A percentile compares a stretch with the other conserved stretches of the same genome.
Evolutionary conservation across 768 basidiomycete species (phyloP).

Genomic region (Udeniomyces megalosporus): DNA sequence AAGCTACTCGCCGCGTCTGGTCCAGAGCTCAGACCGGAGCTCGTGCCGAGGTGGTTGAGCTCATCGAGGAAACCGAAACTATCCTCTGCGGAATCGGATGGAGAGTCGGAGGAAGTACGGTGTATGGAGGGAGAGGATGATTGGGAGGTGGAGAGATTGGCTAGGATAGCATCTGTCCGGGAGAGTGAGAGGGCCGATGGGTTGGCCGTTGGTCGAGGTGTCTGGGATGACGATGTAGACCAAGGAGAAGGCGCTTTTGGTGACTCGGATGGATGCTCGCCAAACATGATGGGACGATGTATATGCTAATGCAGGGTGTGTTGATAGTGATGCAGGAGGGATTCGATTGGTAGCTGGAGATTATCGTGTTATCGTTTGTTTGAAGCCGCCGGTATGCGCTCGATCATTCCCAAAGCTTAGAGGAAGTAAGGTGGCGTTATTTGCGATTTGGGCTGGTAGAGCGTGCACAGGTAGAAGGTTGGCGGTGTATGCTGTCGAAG

Average conservation of each 20-base stretch:
- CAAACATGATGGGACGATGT: slow-evolving; percentile 15
- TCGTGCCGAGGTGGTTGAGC: neutral
- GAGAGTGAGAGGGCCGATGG: neutral
- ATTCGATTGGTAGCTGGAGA: too few species aligned
- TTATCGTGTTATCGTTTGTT: too few species aligned
- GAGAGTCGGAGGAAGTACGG: neutral
- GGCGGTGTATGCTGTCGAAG: too few species aligned
- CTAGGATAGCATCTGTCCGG: neutral
- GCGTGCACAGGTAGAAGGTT: too few species aligned
- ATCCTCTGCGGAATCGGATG: neutral
- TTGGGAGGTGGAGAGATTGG: neutral
- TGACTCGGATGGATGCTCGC: slow-evolving; percentile 19
- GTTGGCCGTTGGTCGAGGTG: neutral
- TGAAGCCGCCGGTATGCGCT: too few species aligned
- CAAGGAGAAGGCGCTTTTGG: slow-evolving; percentile 17
- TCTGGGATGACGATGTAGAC: neutral
- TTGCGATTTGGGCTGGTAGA: too few species aligned
- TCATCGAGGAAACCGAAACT: neutral
- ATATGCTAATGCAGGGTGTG: too few species aligned
- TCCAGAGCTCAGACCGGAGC: neutral
- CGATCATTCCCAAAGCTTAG: too few species aligned
- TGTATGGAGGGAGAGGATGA: neutral
- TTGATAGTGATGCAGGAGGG: too few species aligned
- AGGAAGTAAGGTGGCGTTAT: too few species aligned
- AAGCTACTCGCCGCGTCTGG: neutral